Evolutionary conservation across 129 eudicot species (phyloP), one percentile per base, ranked within the genome.

Genomic region (Pulicaria dysenterica): DNA sequence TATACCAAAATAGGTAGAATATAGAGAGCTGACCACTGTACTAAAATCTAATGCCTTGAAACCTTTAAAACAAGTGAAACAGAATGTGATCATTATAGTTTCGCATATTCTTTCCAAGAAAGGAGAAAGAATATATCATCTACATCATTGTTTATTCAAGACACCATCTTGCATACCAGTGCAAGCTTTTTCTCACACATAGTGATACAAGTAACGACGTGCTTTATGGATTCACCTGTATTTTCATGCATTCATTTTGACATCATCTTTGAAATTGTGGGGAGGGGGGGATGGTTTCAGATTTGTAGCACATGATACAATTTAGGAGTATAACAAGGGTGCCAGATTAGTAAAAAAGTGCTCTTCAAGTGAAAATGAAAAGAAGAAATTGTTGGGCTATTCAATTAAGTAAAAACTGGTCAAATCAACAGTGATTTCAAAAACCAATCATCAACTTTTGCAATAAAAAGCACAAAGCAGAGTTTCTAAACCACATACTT

Each of bases 41-140:
- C 6, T 59, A 55, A 36, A 24, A 49, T 38, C 43, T 41, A 61
- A 62, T 34, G 78, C 61, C 63, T 53, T 67, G 36, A 31, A 53
- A 67, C 43, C 44, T 8, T 7, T 43, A 48, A 8, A 72, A 31
- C 77, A 45, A 40, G 45, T 59, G 1, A 61, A 58, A 72, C 58
- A 45, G 39, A 39, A 58, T 34, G 24, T 47, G 3, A 13, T 12
- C 37, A 36, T 67, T 48, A 34, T 6, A 15, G 58, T 67, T 67
- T 67, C 36, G 48, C 13, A 37, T 43, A 65, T 65, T 41, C 4
- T 58, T 58, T 58, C 42, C 64, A 10, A 58, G 64, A 58, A 34
- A 58, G 36, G 64, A 34, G 7, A 4, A 58, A 58, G 11, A 31
- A 58, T 58, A 58, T 42, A 0, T 12, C 34, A 58, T 16, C 4